Conservation (phyloP, 2,329 filamentous ascomycete species). For the Colletotrichum tropicicola region DNA sequence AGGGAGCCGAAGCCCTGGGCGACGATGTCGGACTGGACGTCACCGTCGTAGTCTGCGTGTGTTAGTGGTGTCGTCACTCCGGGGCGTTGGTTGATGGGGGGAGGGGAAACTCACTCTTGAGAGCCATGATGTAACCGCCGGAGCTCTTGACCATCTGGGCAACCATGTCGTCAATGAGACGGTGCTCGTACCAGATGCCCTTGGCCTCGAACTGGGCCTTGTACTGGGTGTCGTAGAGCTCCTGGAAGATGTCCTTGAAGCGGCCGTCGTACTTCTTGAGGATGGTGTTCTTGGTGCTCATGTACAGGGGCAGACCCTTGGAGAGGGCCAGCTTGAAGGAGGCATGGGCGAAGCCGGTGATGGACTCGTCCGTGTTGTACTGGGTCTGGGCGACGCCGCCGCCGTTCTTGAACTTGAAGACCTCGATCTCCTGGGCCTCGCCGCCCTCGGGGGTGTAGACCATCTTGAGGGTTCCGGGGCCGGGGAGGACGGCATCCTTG, state of each 20-base stretch:
- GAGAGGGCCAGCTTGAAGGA: slow-evolving; percentile 94
- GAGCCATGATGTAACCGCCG: slow-evolving; percentile 95
- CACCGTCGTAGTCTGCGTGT: slow-evolving; percentile 91
- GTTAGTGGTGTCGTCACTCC: slow-evolving; percentile 32
- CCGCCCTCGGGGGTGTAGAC: slow-evolving; percentile 90
- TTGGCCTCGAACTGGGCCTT: slow-evolving; percentile 88
- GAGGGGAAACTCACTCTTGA: slow-evolving; percentile 80
- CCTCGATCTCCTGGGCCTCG: slow-evolving; percentile 85
- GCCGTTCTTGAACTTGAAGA: slow-evolving; percentile 87
- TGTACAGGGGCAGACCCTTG: slow-evolving; percentile 93
- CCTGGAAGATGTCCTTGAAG: slow-evolving; percentile 99
- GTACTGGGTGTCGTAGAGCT: slow-evolving; percentile 90
- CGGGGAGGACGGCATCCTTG: slow-evolving; percentile 86
- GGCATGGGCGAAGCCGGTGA: slow-evolving; percentile 92
- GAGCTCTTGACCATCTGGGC: slow-evolving; percentile 99
- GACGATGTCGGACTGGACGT: slow-evolving; percentile 98
- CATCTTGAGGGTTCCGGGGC: slow-evolving; percentile 90
- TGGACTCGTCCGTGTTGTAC: slow-evolving; percentile 98
- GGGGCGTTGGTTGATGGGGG: neutral
- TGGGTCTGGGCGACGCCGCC: slow-evolving; percentile 91
- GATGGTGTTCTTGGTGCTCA: slow-evolving; percentile 99
- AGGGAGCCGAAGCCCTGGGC: slow-evolving; percentile 98
- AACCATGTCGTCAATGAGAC: slow-evolving; percentile 99
- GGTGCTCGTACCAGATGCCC: slow-evolving; percentile 99
- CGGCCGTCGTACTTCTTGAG: slow-evolving; percentile 98